Conservation (phyloP, 768 basidiomycete species). For the Rhodotorula sphaerocarpa region DNA sequence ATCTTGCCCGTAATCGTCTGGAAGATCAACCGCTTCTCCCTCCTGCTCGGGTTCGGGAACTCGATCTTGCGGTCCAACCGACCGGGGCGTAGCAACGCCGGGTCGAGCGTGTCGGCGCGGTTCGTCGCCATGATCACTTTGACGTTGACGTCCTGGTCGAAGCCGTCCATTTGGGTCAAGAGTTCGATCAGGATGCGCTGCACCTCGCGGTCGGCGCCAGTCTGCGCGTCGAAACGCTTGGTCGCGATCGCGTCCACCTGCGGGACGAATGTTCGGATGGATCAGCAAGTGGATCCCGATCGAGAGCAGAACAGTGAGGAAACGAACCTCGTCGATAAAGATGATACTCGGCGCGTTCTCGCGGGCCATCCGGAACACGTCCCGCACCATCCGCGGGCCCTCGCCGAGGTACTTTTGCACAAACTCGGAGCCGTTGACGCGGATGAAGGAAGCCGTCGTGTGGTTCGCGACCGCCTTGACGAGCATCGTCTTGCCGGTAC, state of each 20-base stretch:
- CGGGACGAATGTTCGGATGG: no score
- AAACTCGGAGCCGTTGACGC: constrained; percentile 96
- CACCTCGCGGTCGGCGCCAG: constrained; percentile 96
- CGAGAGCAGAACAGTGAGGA: neutral
- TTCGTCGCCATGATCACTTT: constrained; percentile 99
- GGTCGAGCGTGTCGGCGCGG: constrained; percentile 94
- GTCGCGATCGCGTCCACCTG: constrained; percentile 96
- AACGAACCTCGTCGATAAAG: constrained; percentile 73
- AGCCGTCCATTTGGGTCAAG: constrained; percentile 99
- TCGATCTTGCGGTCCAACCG: constrained; percentile 98
- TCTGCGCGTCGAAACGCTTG: constrained; percentile 98
- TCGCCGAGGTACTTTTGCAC: constrained; percentile 99
- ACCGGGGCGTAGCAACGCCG: constrained; percentile 91
- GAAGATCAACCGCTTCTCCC: constrained; percentile 95
- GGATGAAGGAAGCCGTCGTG: constrained; percentile 93
- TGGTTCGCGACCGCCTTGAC: constrained; percentile 99
- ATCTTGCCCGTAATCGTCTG: constrained; percentile 95
- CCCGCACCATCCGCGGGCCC: constrained; percentile 98
- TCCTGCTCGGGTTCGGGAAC: constrained; percentile 85
- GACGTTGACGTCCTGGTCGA: constrained; percentile 96
- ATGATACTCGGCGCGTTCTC: constrained; percentile 97
- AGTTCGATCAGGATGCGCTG: constrained; percentile 95
- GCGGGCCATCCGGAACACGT: constrained; percentile 93
- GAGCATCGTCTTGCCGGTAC: constrained; percentile 97
- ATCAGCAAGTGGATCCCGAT: neutral